These are phyloP conservation scores for Peribolospora kevripleyi DNA, from an alignment of 768 basidiomycete genomes.

Conservation along the genomic window DNA sequence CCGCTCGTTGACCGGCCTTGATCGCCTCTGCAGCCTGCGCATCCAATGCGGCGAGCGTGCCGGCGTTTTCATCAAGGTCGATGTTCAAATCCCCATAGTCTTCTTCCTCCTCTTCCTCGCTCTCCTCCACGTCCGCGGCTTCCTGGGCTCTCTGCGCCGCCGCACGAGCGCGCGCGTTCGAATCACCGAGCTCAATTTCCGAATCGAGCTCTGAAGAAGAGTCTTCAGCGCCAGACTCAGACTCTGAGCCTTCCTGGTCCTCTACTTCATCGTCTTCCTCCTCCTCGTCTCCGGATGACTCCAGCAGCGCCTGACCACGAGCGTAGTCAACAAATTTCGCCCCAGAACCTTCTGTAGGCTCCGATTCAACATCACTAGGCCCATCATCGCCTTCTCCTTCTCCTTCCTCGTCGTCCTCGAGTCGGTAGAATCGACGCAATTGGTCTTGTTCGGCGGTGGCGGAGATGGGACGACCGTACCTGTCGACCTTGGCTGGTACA, in stretches of 20 bases:
- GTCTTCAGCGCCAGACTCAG: slow-evolving; percentile 21
- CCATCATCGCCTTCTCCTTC: neutral
- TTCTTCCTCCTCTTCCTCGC: slow-evolving; percentile 24
- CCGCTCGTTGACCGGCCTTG: slow-evolving; percentile 3
- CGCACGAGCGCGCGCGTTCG: neutral
- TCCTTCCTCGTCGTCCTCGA: slow-evolving; percentile 16
- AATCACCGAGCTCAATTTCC: slow-evolving; percentile 12
- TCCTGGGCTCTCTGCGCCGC: too few species aligned
- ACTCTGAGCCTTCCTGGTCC: slow-evolving; percentile 17
- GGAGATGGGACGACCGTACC: slow-evolving; percentile 21
- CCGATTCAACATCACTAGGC: neutral
- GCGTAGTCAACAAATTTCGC: slow-evolving; percentile 39
- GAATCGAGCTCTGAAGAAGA: slow-evolving; percentile 15
- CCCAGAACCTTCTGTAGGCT: neutral
- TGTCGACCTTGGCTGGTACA: slow-evolving; percentile 19
- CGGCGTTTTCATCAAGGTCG: slow-evolving; percentile 50
- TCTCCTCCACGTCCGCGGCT: slow-evolving; percentile 17
- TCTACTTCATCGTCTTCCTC: slow-evolving; percentile 21
- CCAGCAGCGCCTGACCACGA: slow-evolving; percentile 62
- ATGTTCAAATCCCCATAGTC: slow-evolving; percentile 20
- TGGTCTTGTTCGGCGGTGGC: slow-evolving; percentile 20
- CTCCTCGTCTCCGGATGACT: slow-evolving; percentile 40
- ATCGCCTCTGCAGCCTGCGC: slow-evolving; percentile 34
- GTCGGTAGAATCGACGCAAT: slow-evolving; percentile 23
- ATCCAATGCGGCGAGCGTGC: slow-evolving; percentile 36